These are phyloP conservation scores for Elsinoe australis DNA, from an alignment of 2,329 filamentous ascomycete genomes.

Conservation along the genomic window DNA sequence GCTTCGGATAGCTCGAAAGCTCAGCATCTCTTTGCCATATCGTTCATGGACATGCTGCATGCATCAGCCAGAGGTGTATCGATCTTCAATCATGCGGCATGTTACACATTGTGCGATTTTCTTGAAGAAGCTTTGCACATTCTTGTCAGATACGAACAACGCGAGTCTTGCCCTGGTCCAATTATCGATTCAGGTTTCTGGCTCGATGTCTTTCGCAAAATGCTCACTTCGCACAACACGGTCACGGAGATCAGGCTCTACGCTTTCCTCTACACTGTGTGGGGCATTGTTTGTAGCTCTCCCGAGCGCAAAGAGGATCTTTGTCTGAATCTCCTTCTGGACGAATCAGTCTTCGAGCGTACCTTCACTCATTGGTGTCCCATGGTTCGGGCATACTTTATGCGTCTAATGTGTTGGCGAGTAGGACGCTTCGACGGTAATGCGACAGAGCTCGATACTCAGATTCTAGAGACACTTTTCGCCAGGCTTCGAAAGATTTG, in stretches of 20 bases:
- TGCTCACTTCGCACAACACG: constrained; percentile 76
- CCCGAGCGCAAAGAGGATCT: constrained; percentile 60
- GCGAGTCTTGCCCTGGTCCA: constrained; percentile 33
- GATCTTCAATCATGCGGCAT: constrained; percentile 72
- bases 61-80: constrained; percentile 68
- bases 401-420: constrained; percentile 84
- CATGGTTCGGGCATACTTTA: constrained; percentile 89
- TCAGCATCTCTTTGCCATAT: constrained; percentile 65
- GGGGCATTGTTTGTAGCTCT: constrained; percentile 63
- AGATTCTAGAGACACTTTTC: constrained; percentile 61
- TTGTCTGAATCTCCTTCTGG: constrained; percentile 67
- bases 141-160: constrained; percentile 53
- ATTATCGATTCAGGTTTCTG: constrained; percentile 77
- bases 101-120: constrained; percentile 86
- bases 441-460: constrained; percentile 39
- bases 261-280: constrained; percentile 71
- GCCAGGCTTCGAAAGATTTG: constrained; percentile 64
- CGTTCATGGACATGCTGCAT: constrained; percentile 66
- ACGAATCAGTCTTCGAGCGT: constrained; percentile 65
- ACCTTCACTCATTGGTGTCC: constrained; percentile 93
- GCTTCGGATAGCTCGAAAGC: constrained; percentile 47
- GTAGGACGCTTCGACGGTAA: constrained; percentile 68
- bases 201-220: constrained; percentile 69
- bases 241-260: constrained; percentile 83
- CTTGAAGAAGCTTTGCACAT: constrained; percentile 72